These are phyloP conservation scores for Nidula microcarpa DNA, from an alignment of 768 basidiomycete species.

Conservation along the genomic window DNA sequence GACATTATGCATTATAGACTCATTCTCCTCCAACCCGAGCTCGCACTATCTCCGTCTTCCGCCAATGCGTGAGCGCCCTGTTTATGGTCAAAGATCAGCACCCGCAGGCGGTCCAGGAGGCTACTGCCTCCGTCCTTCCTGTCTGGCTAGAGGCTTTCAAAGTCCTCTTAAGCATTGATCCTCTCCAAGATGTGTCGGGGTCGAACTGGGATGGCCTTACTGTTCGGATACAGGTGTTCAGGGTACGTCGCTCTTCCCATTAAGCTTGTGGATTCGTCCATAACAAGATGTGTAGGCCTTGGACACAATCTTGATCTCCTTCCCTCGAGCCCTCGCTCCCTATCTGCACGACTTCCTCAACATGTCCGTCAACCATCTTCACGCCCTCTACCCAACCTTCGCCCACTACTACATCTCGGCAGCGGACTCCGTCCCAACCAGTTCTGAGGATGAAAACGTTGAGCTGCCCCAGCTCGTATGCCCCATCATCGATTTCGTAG, in stretches of 20 bases:
- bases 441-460: conserved; percentile 74
- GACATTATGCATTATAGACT: conserved; percentile 28
- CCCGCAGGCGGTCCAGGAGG: conserved; percentile 82
- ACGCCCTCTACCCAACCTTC: conserved; percentile 56
- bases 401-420: conserved; percentile 57
- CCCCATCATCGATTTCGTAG: conserved; percentile 78
- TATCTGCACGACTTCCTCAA: conserved; percentile 61
- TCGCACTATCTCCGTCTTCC: conserved; percentile 82
- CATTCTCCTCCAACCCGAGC: conserved; percentile 83
- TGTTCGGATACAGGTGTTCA: conserved; percentile 81
- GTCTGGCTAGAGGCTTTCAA: conserved; percentile 92
- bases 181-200: conserved; percentile 55
- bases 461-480: conserved; percentile 76
- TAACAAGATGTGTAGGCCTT: conserved; percentile 53
- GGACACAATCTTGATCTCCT: conserved; percentile 75
- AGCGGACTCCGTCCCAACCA: conserved; percentile 50
- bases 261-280: not conserved
- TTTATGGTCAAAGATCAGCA: conserved; percentile 96
- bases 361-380: conserved; percentile 57
- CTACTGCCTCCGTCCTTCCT: conserved; percentile 75
- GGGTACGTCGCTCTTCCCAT: conserved; percentile 40
- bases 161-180: conserved; percentile 64
- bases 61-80: conserved; percentile 83
- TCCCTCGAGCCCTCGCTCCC: conserved; percentile 67
- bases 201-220: conserved; percentile 80